Evolutionary conservation across 352 stramenopile species (phyloP).

Genomic region (Paralagenidium karlingii): DNA sequence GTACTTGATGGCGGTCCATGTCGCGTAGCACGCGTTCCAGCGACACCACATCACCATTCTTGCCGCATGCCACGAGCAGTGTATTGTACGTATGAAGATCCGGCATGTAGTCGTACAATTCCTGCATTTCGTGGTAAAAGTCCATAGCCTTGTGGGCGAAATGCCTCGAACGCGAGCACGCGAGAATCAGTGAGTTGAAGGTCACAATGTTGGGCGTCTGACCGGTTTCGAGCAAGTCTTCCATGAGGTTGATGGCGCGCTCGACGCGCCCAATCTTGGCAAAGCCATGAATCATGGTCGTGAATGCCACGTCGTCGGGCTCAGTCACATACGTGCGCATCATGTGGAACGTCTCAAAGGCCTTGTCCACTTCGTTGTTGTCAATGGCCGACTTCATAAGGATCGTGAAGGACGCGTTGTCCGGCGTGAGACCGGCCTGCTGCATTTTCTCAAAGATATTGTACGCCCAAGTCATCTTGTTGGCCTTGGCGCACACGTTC

Average conservation of each 20-base stretch:
- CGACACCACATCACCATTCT: slow-evolving; percentile 61
- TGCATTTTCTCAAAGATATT: slow-evolving; percentile 83
- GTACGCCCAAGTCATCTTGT: slow-evolving; percentile 56
- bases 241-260: slow-evolving; percentile 54
- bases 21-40: slow-evolving; percentile 62
- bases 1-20: slow-evolving; percentile 56
- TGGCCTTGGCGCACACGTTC: slow-evolving; percentile 61
- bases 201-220: slow-evolving; percentile 58
- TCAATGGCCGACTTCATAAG: slow-evolving; percentile 69
- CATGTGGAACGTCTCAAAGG: slow-evolving; percentile 76
- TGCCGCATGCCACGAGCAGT: slow-evolving; percentile 61
- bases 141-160: slow-evolving; percentile 76
- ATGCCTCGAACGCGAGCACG: slow-evolving; percentile 74
- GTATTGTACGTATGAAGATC: slow-evolving; percentile 70
- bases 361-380: slow-evolving; percentile 58
- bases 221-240: slow-evolving; percentile 57
- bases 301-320: slow-evolving; percentile 59
- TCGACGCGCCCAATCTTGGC: slow-evolving; percentile 64
- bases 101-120: slow-evolving; percentile 72
- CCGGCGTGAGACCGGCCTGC: slow-evolving; percentile 44
- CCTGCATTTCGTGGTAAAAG: slow-evolving; percentile 81
- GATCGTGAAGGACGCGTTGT: slow-evolving; percentile 63
- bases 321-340: slow-evolving; percentile 65
- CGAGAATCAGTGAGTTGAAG: slow-evolving; percentile 71
- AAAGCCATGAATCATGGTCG: slow-evolving; percentile 57